Base-by-base conservation (phyloP, 2,329 filamentous ascomycete genomes). In the Hirsutella thompsonii region DNA sequence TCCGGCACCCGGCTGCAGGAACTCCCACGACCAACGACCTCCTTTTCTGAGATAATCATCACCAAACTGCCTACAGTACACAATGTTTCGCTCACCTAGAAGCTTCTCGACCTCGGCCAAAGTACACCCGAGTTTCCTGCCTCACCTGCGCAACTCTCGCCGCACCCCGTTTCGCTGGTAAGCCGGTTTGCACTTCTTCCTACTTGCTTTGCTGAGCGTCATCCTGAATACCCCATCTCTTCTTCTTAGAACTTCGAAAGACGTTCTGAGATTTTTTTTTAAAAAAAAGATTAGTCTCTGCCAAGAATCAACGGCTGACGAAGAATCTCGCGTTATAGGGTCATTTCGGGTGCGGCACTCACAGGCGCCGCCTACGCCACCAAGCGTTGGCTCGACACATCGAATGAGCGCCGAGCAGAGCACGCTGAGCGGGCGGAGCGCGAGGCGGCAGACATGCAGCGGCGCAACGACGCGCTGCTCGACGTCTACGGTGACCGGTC, bases 401-500 rank as follows among this genome's bases (percentile, higher is more conserved):
- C 49, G 32, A 46, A 52, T 42, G 47, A 52, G 41, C 55, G 52
- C 23, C 55, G 52, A 20, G 44, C 49, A 19, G 52, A 54, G 14
- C 9, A 20, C 32, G 36, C 36, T 36, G 54, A 50, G 37, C 18
- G 19, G 2, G 50, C 55, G 37, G 60, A 66, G 42, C 54, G 55
- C 41, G 49, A 60, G 35, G 57, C 59, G 30, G 51, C 49, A n/a
- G 58, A 60, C 39, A 55, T 53, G 39, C 57, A 56, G 45, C 54
- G 55, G 32, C 56, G 55, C 37, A 61, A 68, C 44, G 59, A 63
- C 18, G 56, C 66, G 42, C 55, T 73, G 46, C 58, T 70, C 54
- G 63, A 71, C 29, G 63, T 69, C 42, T 73, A 72, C 44, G 68
- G 69, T 37, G 67, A 69, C 45, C 61, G 68, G 13, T 64, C 64